phyloP scores from a whole-genome alignment of 257 asterid species.

The Anisodus tanguticus region DNA sequence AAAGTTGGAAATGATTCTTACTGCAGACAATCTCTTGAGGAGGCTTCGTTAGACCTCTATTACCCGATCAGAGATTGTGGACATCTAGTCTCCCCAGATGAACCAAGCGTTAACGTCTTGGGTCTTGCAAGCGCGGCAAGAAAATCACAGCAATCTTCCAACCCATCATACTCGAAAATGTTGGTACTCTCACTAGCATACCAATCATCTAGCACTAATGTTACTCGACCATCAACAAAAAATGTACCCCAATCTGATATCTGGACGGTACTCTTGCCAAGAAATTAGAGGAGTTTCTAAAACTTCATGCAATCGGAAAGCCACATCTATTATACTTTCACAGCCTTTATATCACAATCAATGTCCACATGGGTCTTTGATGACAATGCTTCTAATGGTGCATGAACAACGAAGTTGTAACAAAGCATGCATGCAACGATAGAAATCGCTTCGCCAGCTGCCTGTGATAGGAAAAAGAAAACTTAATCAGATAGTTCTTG shows the following conservation, averaged over 20 bases:
- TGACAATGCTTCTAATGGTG: constrained; percentile 7
- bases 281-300: not conserved
- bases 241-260: not conserved
- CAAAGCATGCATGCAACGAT: not conserved
- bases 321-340: not conserved
- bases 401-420: constrained; percentile 14
- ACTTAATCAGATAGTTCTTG: not conserved
- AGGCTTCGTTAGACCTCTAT: not conserved
- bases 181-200: not conserved
- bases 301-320: not conserved
- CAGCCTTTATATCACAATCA: not conserved
- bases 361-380: not conserved
- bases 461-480: constrained; percentile 24
- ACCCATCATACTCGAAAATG: not conserved
- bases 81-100: not conserved
- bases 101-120: not conserved
- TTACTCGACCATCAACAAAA: not conserved
- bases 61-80: not conserved
- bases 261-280: not conserved
- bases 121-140: not conserved
- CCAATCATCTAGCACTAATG: constrained; percentile 20
- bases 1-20: constrained; percentile 13
- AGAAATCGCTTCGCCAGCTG: not conserved
- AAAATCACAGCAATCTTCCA: constrained; percentile 3
- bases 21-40: not conserved